Evolutionary conservation across 2,329 filamentous ascomycete species (phyloP), one percentile per base, ranked within the genome.

Genomic region (Neonectria neomacrospora): DNA sequence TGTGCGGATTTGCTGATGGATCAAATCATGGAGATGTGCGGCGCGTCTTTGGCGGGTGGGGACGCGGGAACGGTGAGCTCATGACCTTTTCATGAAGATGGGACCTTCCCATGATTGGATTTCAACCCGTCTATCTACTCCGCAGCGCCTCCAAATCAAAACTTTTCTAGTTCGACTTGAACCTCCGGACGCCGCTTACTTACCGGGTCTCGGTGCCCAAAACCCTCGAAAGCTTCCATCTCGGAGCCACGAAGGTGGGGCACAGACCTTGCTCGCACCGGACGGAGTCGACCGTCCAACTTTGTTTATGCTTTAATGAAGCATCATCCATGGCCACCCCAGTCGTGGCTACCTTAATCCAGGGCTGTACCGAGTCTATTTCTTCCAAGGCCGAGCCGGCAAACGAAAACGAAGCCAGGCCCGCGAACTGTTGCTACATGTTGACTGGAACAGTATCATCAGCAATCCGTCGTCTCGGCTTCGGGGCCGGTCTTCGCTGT

Each of bases 351-450:
- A 41, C 37, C 37, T 41, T 41, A 48, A 50, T 41, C 16, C n/a
- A 57, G 54, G 54, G 54, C 54, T 48, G 44, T 57, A 32, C 54
- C 48, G 56, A 59, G 56, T 59, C 28, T 59, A 59, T 61, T 39
- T 45, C 37, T 53, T 53, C 48, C 56, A 48, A 54, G 42, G 48
- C 30, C 47, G 47, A 26, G 30, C 28, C 32, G 22, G 44, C 20
- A 18, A 53, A 32, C 7, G 16, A 41, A 18, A n/a, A n/a, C 37
- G 32, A 54, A 18, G 30, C 56, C 8, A 26, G 20, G 51, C 39
- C 56, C 34, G 23, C 20, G 45, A 16, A 23, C 26, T 20, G 37
- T 61, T 18, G 51, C 41, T 41, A 47, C 39, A 34, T 5, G 42
- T 42, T 10, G n/a, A n/a, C n/a, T n/a, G n/a, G 34, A n/a, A 39